Percentiles rank a stretch among this genome's conserved stretches.
phyloP scores from a whole-genome alignment of 805 yeast species.

The Myxozyma lipomycoides region DNA sequence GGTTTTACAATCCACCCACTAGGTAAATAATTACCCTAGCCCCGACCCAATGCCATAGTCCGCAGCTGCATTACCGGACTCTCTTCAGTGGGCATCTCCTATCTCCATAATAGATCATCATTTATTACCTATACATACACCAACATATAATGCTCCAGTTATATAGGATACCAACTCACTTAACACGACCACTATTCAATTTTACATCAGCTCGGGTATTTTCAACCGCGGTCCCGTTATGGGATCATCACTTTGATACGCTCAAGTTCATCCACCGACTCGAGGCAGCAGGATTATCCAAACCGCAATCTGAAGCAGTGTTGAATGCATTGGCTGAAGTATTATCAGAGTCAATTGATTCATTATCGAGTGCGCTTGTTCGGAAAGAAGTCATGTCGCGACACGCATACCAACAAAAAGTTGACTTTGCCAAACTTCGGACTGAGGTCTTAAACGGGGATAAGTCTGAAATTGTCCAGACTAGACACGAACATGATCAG shows the following conservation, averaged over 20 bases:
- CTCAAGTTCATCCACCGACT: conserved; percentile 65
- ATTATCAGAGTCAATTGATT: conserved; percentile 71
- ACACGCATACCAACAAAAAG: conserved; percentile 90
- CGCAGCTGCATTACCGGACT: too few species aligned
- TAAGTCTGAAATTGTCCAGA: conserved; percentile 72
- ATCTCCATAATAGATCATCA: too few species aligned
- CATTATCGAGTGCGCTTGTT: conserved; percentile 74
- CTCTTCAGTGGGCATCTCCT: too few species aligned
- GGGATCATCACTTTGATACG: conserved; percentile 60
- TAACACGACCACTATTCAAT: too few species aligned
- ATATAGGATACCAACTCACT: too few species aligned
- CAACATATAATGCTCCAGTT: too few species aligned
- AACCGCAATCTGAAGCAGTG: conserved; percentile 74
- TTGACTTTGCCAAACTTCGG: conserved; percentile 89
- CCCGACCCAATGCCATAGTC: too few species aligned
- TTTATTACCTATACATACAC: too few species aligned
- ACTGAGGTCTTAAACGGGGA: conserved; percentile 89
- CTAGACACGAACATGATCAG: conserved; percentile 83
- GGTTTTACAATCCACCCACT: too few species aligned
- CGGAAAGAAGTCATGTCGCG: conserved; percentile 77
- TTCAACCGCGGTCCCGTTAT: neutral
- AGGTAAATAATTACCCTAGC: too few species aligned
- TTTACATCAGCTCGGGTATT: too few species aligned
- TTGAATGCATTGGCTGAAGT: conserved; percentile 69
- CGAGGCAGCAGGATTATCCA: conserved; percentile 65